Conservation (phyloP, 2,329 filamentous ascomycete species). For the Clarireedia paspali region DNA sequence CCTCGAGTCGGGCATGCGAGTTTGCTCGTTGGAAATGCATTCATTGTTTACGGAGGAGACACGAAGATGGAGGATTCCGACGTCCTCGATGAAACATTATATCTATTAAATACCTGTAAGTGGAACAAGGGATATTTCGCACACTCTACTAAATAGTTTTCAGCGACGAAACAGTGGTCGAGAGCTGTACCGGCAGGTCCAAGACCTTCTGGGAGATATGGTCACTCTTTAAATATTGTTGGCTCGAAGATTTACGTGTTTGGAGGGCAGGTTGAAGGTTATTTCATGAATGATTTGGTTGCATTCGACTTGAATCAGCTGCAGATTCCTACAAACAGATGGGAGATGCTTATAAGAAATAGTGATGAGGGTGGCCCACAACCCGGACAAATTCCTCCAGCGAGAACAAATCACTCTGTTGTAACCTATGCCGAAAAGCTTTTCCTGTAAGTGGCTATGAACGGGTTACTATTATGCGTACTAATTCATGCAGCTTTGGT, state of each 20-base stretch:
- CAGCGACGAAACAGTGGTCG: constrained; percentile 97
- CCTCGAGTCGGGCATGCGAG: constrained; percentile 92
- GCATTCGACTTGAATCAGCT: constrained; percentile 94
- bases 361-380: constrained; percentile 53
- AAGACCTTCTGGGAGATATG: constrained; percentile 83
- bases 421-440: constrained; percentile 89
- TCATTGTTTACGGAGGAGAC: constrained; percentile 97
- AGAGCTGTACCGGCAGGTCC: constrained; percentile 81
- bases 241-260: constrained; percentile 98
- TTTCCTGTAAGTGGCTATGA: constrained; percentile 62
- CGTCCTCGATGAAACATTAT: constrained; percentile 87
- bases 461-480: neutral
- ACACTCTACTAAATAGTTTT: constrained; percentile 15
- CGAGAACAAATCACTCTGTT: constrained; percentile 89
- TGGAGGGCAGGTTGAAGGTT: constrained; percentile 93
- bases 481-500: constrained; percentile 61
- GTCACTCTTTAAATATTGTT: constrained; percentile 91
- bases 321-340: constrained; percentile 83
- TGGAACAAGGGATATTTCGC: constrained; percentile 16
- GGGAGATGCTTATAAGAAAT: constrained; percentile 85
- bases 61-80: constrained; percentile 95
- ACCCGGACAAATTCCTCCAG: constrained; percentile 66
- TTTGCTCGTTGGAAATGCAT: constrained; percentile 92
- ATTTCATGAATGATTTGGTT: constrained; percentile 95
- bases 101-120: constrained; percentile 95